Percentiles rank a stretch among this genome's conserved stretches.
Conservation (phyloP, 2,329 filamentous ascomycete species). For the Pyrenochaeta sp. region DNA sequence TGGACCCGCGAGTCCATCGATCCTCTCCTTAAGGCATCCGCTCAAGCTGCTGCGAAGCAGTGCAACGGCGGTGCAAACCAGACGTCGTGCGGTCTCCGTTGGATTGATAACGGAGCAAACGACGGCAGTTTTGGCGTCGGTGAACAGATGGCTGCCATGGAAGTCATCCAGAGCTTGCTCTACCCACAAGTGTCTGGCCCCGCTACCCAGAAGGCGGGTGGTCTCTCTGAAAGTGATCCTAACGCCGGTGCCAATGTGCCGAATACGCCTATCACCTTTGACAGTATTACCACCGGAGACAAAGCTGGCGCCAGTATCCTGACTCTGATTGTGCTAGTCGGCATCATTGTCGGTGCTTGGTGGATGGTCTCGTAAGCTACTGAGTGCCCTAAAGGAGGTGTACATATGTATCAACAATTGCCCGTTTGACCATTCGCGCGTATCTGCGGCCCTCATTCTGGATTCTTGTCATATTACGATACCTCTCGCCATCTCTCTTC, state of each 20-base stretch:
- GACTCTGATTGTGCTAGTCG: slow-evolving; percentile 66
- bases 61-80: slow-evolving; percentile 61
- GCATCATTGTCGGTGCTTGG: slow-evolving; percentile 64
- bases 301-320: slow-evolving; percentile 73
- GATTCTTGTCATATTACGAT: not conserved
- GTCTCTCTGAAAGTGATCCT: slow-evolving; percentile 59
- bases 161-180: slow-evolving; percentile 60
- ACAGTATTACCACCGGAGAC: slow-evolving; percentile 66
- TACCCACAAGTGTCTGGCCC: slow-evolving; percentile 40
- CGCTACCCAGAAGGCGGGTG: slow-evolving; percentile 61
- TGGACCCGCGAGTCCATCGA: slow-evolving; percentile 54
- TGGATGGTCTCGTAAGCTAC: slow-evolving; percentile 58
- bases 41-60: slow-evolving; percentile 62
- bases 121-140: slow-evolving; percentile 63
- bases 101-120: slow-evolving; percentile 52
- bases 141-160: slow-evolving; percentile 67
- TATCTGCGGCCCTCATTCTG: not conserved
- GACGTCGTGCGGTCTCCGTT: slow-evolving; percentile 57
- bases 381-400: not conserved
- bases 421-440: not conserved
- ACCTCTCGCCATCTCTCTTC: not conserved
- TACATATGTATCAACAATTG: slow-evolving; percentile 10
- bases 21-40: slow-evolving; percentile 63
- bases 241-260: slow-evolving; percentile 47
- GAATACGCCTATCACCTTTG: slow-evolving; percentile 37